Percentiles rank a stretch among this genome's conserved stretches.
These are phyloP conservation scores for Aspergillus sergii DNA, from an alignment of 2,329 filamentous ascomycete genomes.

Conservation along the genomic window DNA sequence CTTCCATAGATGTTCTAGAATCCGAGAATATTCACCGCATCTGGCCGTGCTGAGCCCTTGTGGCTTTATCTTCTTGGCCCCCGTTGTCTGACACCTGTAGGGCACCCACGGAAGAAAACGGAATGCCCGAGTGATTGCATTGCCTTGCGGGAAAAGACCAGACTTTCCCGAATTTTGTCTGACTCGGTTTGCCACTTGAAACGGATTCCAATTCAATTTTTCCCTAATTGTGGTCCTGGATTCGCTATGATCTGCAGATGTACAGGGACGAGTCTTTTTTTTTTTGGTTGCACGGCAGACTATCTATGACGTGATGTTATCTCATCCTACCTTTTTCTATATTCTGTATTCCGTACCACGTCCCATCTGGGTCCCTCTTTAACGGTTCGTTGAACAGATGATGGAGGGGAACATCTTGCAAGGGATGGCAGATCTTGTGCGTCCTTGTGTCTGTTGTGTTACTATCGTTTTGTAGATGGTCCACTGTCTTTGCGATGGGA, in stretches of 20 bases:
- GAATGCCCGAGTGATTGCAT: neutral
- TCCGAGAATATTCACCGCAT: constrained; percentile 1
- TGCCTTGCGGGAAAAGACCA: neutral
- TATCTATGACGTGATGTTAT: neutral
- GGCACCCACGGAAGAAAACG: neutral
- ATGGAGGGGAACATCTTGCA: neutral
- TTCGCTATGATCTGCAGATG: constrained; percentile 1
- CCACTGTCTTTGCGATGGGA: neutral
- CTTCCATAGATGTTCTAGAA: constrained; percentile 5
- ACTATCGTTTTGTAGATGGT: neutral
- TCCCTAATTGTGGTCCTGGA: neutral
- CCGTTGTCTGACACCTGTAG: neutral
- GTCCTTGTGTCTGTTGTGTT: neutral
- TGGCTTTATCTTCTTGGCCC: neutral
- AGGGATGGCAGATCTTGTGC: neutral
- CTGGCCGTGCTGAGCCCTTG: neutral
- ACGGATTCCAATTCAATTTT: neutral
- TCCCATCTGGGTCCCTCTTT: neutral
- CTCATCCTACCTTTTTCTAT: neutral
- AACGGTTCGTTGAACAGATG: neutral
- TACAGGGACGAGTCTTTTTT: neutral
- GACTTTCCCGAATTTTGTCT: neutral
- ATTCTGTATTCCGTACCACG: neutral
- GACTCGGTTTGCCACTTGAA: constrained; percentile 3
- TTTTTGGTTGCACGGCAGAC: neutral